These are phyloP conservation scores for Bolboschoenoplectus hybrid DNA, from an alignment of 202 grass and related monocot species.

Conservation along the genomic window DNA sequence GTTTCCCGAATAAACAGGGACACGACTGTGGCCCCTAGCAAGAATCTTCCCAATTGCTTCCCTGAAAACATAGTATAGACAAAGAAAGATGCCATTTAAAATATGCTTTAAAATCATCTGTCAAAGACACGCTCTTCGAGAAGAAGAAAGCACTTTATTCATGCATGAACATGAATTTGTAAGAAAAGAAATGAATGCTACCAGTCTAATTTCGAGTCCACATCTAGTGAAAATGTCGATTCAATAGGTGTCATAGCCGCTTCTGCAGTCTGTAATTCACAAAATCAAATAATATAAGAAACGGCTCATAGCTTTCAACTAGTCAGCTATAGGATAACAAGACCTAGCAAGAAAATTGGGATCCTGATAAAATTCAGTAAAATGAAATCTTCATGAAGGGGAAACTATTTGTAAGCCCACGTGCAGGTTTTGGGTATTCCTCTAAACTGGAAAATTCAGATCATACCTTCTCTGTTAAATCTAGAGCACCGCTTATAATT, in stretches of 20 bases:
- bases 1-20: conserved; percentile 96
- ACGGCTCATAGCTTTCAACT: conserved; percentile 14
- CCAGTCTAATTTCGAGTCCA: conserved; percentile 99
- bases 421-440: neutral
- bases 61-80: conserved; percentile 57
- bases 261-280: conserved; percentile 75
- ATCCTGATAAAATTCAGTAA: neutral
- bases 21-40: conserved; percentile 96
- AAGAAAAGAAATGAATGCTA: conserved; percentile 37
- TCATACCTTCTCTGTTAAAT: conserved; percentile 94
- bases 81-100: conserved; percentile 30
- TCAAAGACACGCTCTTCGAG: conserved; percentile 20
- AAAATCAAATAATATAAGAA: conserved; percentile 40
- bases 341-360: neutral
- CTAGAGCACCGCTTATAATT: conserved; percentile 97
- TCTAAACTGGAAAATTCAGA: neutral
- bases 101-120: conserved; percentile 23
- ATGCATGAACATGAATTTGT: conserved; percentile 23
- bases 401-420: neutral
- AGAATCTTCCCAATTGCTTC: conserved; percentile 99
- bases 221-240: conserved; percentile 98
- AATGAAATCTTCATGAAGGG: neutral
- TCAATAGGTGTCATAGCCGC: conserved; percentile 99
- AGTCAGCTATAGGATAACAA: conserved; percentile 15
- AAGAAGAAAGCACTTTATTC: conserved; percentile 32